Evolutionary conservation across 2,329 filamentous ascomycete species (phyloP), one percentile per base, ranked within the genome.

Genomic region (Cladosporium halotolerans): DNA sequence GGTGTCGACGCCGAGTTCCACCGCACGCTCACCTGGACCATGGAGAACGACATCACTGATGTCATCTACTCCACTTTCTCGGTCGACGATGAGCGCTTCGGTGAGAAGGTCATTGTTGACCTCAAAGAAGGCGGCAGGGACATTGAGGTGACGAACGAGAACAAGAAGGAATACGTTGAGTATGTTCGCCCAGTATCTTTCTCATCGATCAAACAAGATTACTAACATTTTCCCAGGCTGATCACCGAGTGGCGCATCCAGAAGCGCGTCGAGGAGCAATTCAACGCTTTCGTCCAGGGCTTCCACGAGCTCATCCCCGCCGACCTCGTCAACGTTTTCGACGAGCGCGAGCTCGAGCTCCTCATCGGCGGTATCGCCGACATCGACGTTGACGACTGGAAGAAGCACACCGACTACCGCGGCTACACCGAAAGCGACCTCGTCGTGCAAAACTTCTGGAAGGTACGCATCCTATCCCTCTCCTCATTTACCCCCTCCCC

Each of bases 221-320:
- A 48, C 58, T 64, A 55, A 60, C 54, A 11, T 28, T 31, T 19
- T 32, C 45, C 1, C 55, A 85, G 82, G 63, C 79, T 99, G 61
- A 96, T 99, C 76, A 96, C 95, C 44, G 95, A 97, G 75, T 99
- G 93, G 93, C 89, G 95, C 63, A 99, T 99, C 62, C 88, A 96
- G 75, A 97, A 97, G 77, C 89, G 93, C 62, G 95, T 99, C 52
- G 88, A 95, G 60, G 92, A 97, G 71, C 93, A 99, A 70, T 99
- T 99, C 79, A 89, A 95, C 67, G 92, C 93, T 13, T 99, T 99
- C 75, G 92, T 96, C 69, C 86, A 89, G 57, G 93, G 93, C 3
- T 99, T 99, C 79, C 89, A 97, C 68, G 93, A 99, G 76, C 81
- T 99, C 36, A 97, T 99, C 56, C 93, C 93, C 2, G 84, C 91